Evolutionary conservation across 192 early-diverging fungal genomes (phyloP).

Genomic region (Backusella australiensis): DNA sequence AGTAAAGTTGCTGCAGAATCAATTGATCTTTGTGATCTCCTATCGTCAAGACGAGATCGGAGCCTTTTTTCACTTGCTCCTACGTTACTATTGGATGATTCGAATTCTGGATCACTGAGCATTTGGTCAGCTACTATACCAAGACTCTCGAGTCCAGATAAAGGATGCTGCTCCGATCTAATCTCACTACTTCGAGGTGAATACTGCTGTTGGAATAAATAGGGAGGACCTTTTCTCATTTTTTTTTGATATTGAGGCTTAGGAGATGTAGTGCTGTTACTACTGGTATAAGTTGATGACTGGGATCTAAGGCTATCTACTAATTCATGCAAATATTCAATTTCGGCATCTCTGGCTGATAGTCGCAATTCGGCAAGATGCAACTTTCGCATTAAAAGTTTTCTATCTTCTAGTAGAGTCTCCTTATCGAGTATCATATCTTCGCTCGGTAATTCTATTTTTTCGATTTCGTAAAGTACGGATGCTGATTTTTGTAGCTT

Average conservation of each 20-base stretch:
- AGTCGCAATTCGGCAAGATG: slow-evolving; percentile 31
- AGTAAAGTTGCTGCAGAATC: slow-evolving; percentile 35
- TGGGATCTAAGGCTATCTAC: not conserved
- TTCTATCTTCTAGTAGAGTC: slow-evolving; percentile 16
- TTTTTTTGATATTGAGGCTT: slow-evolving; percentile 5
- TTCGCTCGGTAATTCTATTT: slow-evolving; percentile 17
- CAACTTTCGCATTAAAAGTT: slow-evolving; percentile 25
- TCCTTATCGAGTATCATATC: slow-evolving; percentile 16
- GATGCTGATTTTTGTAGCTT: slow-evolving; percentile 22
- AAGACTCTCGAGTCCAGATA: slow-evolving; percentile 35
- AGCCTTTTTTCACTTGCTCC: not conserved
- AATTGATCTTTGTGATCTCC: slow-evolving; percentile 36
- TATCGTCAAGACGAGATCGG: slow-evolving; percentile 5
- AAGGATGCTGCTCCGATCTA: slow-evolving; percentile 7
- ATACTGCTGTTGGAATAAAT: slow-evolving; percentile 34
- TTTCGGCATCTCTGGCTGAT: slow-evolving; percentile 32
- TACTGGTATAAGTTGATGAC: not conserved
- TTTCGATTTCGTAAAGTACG: slow-evolving; percentile 23
- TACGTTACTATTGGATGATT: not conserved
- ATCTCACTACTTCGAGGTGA: slow-evolving; percentile 28
- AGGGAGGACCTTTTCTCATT: slow-evolving; percentile 13
- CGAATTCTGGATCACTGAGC: slow-evolving; percentile 35
- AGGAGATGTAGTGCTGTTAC: slow-evolving; percentile 2
- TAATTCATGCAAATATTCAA: slow-evolving; percentile 27
- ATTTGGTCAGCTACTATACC: slow-evolving; percentile 40